Base-by-base conservation (phyloP, 768 basidiomycete genomes). In the Cyclocybe cylindracea region DNA sequence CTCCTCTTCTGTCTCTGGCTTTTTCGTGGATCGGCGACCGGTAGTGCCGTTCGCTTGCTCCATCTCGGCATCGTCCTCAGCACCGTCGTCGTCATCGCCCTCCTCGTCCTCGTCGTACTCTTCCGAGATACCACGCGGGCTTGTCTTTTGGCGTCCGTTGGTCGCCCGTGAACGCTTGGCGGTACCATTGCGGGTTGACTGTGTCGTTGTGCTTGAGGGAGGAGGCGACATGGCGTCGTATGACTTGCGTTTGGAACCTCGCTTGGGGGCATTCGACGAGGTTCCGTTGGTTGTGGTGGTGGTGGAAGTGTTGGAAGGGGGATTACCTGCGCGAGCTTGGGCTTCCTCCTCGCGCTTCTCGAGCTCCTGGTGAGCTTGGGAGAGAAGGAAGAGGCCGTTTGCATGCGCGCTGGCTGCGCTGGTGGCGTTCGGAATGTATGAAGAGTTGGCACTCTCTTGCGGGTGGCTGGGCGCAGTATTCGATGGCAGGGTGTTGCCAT, bases 1-100 rank as follows among this genome's bases (percentile, higher is more conserved):
- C 66, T 98, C 97, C 69, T 98, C 97, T 68, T 99, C 97, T 0
- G 96, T 98, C 77, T 97, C 94, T 18, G 89, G 90, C 64, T 88
- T 93, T 70, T 90, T 94, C 13, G 63, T 56, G 31, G 57, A 58
- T 37, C 73, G 58, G 32, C 64, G 58, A 13, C 58, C 60, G 24
- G 59, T 53, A 36, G 53, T 50, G 44, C 48, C 59, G 2, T 53
- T 42, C 13, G 57, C 50, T 16, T 57, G 49, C 10, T 65, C 65
- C 10, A 48, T 51, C 2, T 62, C 58, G 10, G 65, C 70, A 13
- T 71, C 69, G 0, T 72, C 78, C 0, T 75, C 76, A 0, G 71
- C 73, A 0, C 71, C 73, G 4, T 77, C 76, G 3, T 77, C 73
- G 6, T 69, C 67, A 1, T 62, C 66, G 7, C 70, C 72, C 10